Evolutionary conservation across 179 eudicot genomes (phyloP).

Genomic region (Silene vulgaris): DNA sequence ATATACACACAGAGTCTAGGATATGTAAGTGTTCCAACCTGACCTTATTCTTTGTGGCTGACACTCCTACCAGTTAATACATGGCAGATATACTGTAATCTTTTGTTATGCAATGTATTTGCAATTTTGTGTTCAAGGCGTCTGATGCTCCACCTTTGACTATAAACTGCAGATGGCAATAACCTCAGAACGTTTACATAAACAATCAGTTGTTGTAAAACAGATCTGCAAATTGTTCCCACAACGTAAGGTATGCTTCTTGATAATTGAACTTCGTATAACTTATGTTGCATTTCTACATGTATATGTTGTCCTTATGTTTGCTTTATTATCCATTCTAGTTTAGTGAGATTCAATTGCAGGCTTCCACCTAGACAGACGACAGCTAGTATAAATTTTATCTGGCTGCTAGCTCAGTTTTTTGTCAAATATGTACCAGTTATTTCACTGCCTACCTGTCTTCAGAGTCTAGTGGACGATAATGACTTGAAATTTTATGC

Average conservation of each 20-base stretch:
- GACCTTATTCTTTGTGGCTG: background rate
- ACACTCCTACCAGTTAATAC: background rate
- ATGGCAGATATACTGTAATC: background rate
- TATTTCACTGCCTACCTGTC: background rate
- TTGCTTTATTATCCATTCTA: background rate
- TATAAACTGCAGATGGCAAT: slow-evolving; percentile 74
- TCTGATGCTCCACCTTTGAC: slow-evolving; percentile 26
- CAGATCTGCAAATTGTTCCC: slow-evolving; percentile 96
- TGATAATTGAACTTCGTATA: background rate
- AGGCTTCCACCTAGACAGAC: slow-evolving; percentile 2
- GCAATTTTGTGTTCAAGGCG: slow-evolving; percentile 3
- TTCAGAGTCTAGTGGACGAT: background rate
- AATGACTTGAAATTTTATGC: background rate
- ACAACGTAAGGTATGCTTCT: slow-evolving; percentile 64
- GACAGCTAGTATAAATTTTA: background rate
- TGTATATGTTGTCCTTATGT: background rate
- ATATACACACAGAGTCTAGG: slow-evolving; percentile 85
- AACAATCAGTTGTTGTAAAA: slow-evolving; percentile 75
- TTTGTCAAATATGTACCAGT: background rate
- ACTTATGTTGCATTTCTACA: background rate
- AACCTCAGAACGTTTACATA: slow-evolving; percentile 90
- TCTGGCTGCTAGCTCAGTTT: background rate
- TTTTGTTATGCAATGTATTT: background rate
- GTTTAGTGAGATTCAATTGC: background rate
- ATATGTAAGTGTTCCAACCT: slow-evolving; percentile 48